These are phyloP conservation scores for Silene conica DNA, from an alignment of 148 eudicot species.

Conservation along the genomic window DNA sequence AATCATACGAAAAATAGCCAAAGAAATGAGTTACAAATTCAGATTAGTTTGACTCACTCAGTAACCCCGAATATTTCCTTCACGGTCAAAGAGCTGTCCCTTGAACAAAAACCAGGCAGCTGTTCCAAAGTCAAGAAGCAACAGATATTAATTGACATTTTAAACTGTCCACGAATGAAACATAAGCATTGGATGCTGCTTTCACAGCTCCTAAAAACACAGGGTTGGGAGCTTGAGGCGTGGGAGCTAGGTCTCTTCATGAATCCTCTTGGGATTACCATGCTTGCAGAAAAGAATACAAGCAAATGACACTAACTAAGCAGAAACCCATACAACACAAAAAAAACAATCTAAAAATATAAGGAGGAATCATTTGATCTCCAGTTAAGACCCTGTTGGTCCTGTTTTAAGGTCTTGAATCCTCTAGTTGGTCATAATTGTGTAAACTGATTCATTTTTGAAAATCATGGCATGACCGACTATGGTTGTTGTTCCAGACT, in stretches of 20 bases:
- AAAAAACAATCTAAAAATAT: neutral
- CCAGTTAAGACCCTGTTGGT: neutral
- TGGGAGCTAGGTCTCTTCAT: neutral
- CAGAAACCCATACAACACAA: neutral
- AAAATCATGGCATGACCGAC: neutral
- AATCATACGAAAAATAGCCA: neutral
- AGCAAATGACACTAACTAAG: neutral
- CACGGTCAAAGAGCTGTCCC: constrained; percentile 66
- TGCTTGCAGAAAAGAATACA: neutral
- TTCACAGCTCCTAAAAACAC: neutral
- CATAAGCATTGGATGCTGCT: neutral
- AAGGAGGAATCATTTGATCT: too few relatives aligned
- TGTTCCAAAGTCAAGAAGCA: constrained; percentile 27
- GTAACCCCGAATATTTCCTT: constrained; percentile 93
- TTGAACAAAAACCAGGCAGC: constrained; percentile 82
- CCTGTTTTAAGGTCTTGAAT: neutral
- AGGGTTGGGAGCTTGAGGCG: neutral
- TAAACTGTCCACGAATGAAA: neutral
- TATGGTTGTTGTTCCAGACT: neutral
- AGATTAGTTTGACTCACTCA: constrained; percentile 54
- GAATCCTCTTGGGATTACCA: neutral
- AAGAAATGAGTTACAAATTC: constrained; percentile 1
- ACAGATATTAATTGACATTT: neutral
- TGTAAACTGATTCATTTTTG: neutral
- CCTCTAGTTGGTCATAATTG: neutral